Conservation (phyloP, 2,329 filamentous ascomycete species). For the Purpureocillium takamizusanense region DNA sequence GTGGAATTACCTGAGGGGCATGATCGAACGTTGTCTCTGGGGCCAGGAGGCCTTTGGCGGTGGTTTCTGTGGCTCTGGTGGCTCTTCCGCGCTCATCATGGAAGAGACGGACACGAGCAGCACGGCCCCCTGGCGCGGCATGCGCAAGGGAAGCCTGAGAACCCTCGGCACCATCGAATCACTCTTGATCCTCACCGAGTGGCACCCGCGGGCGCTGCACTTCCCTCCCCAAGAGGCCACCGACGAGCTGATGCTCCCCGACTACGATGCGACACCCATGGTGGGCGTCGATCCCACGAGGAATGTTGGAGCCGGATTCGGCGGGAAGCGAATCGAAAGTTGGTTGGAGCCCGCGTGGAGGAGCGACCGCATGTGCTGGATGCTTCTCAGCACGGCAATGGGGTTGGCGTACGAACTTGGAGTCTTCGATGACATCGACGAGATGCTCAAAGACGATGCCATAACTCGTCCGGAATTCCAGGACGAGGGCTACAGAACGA, state of each 20-base stretch:
- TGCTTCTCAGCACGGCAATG: conserved; percentile 86
- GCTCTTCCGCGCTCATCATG: conserved; percentile 24
- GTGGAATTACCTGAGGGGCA: conserved; percentile 87
- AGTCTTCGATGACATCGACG: conserved; percentile 85
- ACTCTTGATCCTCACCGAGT: conserved; percentile 87
- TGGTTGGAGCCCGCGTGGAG: conserved; percentile 96
- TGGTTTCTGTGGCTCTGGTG: conserved; percentile 69
- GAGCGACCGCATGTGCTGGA: conserved; percentile 95
- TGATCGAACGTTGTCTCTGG: conserved; percentile 93
- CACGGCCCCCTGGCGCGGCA: conserved; percentile 60
- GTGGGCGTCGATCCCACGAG: conserved; percentile 27
- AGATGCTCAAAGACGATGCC: conserved; percentile 49
- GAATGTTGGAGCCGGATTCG: conserved; percentile 46
- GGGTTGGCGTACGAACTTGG: conserved; percentile 88
- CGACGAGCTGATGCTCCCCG: conserved; percentile 58
- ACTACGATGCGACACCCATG: conserved; percentile 39
- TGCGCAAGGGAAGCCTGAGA: conserved; percentile 70
- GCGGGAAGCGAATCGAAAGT: conserved; percentile 79
- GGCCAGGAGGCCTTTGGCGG: conserved; percentile 93
- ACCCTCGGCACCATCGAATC: conserved; percentile 93
- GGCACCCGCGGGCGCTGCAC: conserved; percentile 90
- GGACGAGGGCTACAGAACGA: conserved; percentile 66
- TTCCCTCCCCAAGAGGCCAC: conserved; percentile 77
- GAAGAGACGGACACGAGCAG: conserved; percentile 55
- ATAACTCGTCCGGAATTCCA: conserved; percentile 59